Evolutionary conservation across 306 rosid genomes (phyloP).

Genomic region (Cicer yamashitae): DNA sequence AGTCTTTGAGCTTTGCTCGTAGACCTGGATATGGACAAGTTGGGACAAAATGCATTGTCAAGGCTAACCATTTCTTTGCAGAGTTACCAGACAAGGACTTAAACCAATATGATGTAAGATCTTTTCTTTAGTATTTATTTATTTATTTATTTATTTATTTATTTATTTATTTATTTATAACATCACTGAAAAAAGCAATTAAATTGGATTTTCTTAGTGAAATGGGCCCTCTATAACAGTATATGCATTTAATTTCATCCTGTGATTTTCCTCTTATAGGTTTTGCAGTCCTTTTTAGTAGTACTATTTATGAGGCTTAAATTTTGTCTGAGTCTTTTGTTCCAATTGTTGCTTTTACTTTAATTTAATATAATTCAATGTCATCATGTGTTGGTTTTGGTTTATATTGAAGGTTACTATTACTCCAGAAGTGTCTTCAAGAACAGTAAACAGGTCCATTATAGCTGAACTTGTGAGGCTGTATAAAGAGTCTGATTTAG

Average conservation of each 20-base stretch:
- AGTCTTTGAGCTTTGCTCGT: constrained; percentile 75
- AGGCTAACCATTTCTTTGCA: constrained; percentile 97
- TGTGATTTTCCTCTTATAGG: constrained; percentile 55
- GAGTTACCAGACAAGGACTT: constrained; percentile 98
- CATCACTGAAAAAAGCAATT: constrained; percentile 15
- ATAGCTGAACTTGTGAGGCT: constrained; percentile 89
- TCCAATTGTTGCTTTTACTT: constrained; percentile 64
- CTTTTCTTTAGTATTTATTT: constrained; percentile 36
- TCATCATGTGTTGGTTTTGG: constrained; percentile 46
- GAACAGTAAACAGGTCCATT: constrained; percentile 84
- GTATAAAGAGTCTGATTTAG: constrained; percentile 85
- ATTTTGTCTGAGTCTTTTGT: constrained; percentile 54
- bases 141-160: constrained; percentile 11
- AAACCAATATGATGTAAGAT: constrained; percentile 95
- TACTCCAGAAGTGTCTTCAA: constrained; percentile 90
- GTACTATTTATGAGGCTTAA: constrained; percentile 58
- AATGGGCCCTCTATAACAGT: constrained; percentile 24
- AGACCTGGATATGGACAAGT: constrained; percentile 93
- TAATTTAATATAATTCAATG: constrained; percentile 50
- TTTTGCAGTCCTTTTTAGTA: constrained; percentile 54
- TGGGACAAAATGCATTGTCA: constrained; percentile 88
- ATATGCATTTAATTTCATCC: constrained; percentile 52
- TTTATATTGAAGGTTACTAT: constrained; percentile 74
- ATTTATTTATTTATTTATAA: constrained; percentile 22
- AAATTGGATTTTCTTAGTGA: constrained; percentile 38